Evolutionary conservation across 2,329 filamentous ascomycete species (phyloP).

Genomic region (Arthrocladium fulminans): DNA sequence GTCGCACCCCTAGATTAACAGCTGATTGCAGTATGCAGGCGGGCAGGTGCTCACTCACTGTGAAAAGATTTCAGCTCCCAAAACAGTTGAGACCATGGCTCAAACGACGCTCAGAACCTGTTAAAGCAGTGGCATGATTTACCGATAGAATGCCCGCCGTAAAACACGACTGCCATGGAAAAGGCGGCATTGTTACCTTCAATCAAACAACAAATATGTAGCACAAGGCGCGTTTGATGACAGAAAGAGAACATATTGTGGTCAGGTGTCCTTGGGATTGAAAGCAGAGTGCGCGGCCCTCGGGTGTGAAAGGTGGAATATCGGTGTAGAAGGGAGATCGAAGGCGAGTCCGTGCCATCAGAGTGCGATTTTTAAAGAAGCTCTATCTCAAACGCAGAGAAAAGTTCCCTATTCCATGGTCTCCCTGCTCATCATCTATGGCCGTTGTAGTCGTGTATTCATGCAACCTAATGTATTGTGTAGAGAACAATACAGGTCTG

Average conservation of each 20-base stretch:
- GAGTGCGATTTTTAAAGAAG: too few species aligned
- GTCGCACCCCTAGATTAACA: slow-evolving; percentile 26
- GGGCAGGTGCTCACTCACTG: slow-evolving; percentile 11
- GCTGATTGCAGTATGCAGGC: too few species aligned
- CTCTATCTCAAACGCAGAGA: too few species aligned
- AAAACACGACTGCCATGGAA: slow-evolving; percentile 6
- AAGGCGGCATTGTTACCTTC: slow-evolving; percentile 2
- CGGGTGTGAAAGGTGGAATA: not conserved
- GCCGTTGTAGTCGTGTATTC: too few species aligned
- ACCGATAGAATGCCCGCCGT: not conserved
- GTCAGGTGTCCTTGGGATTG: not conserved
- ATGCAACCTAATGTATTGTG: not conserved
- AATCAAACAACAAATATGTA: not conserved
- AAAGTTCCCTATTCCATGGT: too few species aligned
- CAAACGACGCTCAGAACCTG: slow-evolving; percentile 17
- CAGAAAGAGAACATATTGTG: not conserved
- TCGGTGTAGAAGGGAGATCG: too few species aligned
- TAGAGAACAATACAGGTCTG: not conserved
- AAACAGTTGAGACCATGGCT: slow-evolving; percentile 30
- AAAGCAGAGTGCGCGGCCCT: not conserved
- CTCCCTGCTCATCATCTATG: too few species aligned
- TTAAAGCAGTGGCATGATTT: slow-evolving; percentile 9
- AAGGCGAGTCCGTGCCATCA: too few species aligned
- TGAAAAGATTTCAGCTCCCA: slow-evolving; percentile 33
- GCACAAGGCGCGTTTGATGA: not conserved